These are phyloP conservation scores for Selaginella moellendorffii DNA, from an alignment of 75 land plant genomes.

Conservation along the genomic window DNA sequence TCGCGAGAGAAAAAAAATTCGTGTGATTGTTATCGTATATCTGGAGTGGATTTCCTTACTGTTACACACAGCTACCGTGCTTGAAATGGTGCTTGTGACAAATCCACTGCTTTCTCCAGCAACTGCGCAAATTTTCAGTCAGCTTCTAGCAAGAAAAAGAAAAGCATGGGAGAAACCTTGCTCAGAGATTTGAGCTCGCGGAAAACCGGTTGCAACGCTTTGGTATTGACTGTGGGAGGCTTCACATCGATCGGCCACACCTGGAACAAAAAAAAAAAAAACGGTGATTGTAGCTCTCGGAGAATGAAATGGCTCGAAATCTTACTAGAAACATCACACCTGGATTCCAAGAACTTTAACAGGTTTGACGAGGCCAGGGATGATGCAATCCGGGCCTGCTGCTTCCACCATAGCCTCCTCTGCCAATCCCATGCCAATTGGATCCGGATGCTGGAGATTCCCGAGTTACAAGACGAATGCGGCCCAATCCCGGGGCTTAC, in stretches of 20 bases:
- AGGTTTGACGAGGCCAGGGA: conserved; percentile 66
- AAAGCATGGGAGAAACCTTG: background rate
- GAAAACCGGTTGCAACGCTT: background rate
- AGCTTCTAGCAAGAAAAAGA: background rate
- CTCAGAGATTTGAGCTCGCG: background rate
- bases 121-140: background rate
- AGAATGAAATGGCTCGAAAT: too few relatives aligned
- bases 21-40: too few relatives aligned
- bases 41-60: too few relatives aligned
- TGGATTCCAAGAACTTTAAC: conserved; percentile 61
- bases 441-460: conserved; percentile 67
- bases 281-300: too few relatives aligned
- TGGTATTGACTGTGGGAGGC: background rate
- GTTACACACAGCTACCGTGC: background rate
- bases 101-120: background rate
- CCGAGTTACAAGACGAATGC: too few relatives aligned
- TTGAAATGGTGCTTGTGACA: background rate
- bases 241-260: background rate
- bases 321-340: too few relatives aligned
- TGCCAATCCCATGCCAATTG: conserved; percentile 70
- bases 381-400: conserved; percentile 89
- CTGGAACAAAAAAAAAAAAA: too few relatives aligned
- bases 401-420: conserved; percentile 61
- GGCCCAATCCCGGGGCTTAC: too few relatives aligned
- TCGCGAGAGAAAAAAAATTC: too few relatives aligned